Base-by-base conservation (phyloP, 2,329 filamentous ascomycete genomes). In the Cylindrodendrum hubeiense region DNA sequence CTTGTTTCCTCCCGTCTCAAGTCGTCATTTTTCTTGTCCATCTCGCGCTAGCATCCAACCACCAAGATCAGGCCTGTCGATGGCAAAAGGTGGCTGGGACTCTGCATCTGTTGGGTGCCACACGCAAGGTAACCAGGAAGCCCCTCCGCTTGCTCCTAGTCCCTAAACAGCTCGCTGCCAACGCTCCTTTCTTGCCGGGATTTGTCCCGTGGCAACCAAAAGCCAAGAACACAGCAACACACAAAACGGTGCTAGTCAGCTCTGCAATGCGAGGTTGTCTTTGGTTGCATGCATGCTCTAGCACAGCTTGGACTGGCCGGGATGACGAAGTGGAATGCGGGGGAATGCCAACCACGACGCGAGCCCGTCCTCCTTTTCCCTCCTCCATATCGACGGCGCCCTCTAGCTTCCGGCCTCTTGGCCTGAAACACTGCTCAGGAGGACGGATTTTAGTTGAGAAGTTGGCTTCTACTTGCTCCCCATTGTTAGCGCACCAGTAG, bases 51-150 rank as follows among this genome's bases (percentile, higher is more conserved):
- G 37, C 44, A 21, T 47, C 41, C 50, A 28, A 28, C 22, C 9
- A 19, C 41, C 49, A 39, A 53, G 21, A 47, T 30, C 24, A 39
- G 30, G 22, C 28, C 58, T 41, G n/a, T 54, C 43, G 15, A 39
- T n/a, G 34, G 34, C 15, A 39, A 39, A n/a, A n/a, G 34, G 34
- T 39, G 34, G 34, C 34, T 39, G 34, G 34, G 15, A 39, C 34
- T 39, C 17, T 39, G 21, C 55, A 58, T 37, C 55, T 39, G 55
- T 50, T 50, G 55, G 49, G 47, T 43, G 44, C n/a, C 39, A 43
- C 55, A 51, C 50, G 33, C 55, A 89, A 85, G 1, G 87, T 78
- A 1, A 86, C 71, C 57, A 90, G 17, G 43, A 21, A 49, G 17
- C 22, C 46, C 26, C 26, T 49, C 24, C 26, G 17, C 28, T 28